Evolutionary conservation across 1,284 basidiomycete genomes (phyloP), one percentile per base, ranked within the genome.

Genomic region (Tremellales sp.): DNA sequence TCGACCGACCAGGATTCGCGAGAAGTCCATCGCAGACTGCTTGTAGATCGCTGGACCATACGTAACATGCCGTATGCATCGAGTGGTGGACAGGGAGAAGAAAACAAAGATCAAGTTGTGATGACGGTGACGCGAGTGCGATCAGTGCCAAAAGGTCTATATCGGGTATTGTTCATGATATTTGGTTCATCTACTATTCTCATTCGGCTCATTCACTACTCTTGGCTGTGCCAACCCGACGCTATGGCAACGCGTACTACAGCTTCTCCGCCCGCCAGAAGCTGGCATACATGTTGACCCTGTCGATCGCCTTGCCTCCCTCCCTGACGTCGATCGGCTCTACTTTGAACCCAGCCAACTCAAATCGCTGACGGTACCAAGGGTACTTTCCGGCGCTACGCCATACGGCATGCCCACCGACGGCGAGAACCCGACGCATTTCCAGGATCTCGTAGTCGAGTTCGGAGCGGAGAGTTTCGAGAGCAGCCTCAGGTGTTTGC

Each of bases 1-100:
- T 67, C 0, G 90, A 91, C n/a, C 92, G 80, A 13, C 84, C 84
- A 45, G 69, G 76, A 67, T 96, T 94, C n/a, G n/a, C n/a, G n/a
- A n/a, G n/a, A n/a, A n/a, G n/a, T n/a, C n/a, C n/a, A n/a, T n/a
- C n/a, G n/a, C n/a, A n/a, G n/a, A n/a, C n/a, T n/a, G n/a, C n/a
- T n/a, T n/a, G n/a, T n/a, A n/a, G n/a, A n/a, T n/a, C n/a, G n/a
- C n/a, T n/a, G n/a, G n/a, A n/a, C n/a, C n/a, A n/a, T n/a, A n/a
- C n/a, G n/a, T n/a, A n/a, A n/a, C n/a, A n/a, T n/a, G n/a, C n/a
- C n/a, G n/a, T n/a, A n/a, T n/a, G n/a, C n/a, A n/a, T n/a, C n/a
- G n/a, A n/a, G n/a, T n/a, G n/a, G n/a, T n/a, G n/a, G n/a, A n/a
- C n/a, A n/a, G n/a, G n/a, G n/a, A n/a, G n/a, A n/a, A n/a, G n/a